Conservation (phyloP, 208 protist genomes). For the Zelonia costaricensis region DNA sequence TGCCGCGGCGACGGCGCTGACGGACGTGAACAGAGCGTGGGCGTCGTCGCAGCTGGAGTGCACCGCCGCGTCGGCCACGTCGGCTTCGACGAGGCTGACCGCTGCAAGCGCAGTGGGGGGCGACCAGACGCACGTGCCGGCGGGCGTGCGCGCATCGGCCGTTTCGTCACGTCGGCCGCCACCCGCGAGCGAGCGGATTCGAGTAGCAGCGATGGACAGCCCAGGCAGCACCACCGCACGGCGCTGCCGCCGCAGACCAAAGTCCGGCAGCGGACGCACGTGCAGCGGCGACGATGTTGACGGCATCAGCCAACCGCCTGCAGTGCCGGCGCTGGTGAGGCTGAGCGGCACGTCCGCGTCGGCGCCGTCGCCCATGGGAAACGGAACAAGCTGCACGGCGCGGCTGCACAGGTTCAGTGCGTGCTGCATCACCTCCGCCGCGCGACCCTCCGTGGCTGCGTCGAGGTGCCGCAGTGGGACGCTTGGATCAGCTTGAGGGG, state of each 20-base stretch:
- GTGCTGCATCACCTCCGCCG: constrained; percentile 4
- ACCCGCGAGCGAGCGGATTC: constrained; percentile 20
- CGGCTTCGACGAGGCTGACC: constrained; percentile 1
- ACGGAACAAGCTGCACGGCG: constrained; percentile 19
- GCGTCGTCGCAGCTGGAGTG: constrained; percentile 4
- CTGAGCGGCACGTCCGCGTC: constrained; percentile 13
- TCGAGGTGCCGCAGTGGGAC: neutral
- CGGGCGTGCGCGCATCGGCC: constrained; percentile 5
- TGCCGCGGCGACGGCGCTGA: constrained; percentile 12
- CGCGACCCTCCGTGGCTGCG: neutral
- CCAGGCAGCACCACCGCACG: constrained; percentile 36
- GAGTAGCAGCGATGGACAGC: constrained; percentile 42
- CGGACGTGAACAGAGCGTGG: neutral
- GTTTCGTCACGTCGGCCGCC: neutral
- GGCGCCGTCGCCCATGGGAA: constrained; percentile 22
- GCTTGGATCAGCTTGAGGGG: neutral
- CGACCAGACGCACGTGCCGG: constrained; percentile 31
- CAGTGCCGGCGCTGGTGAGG: constrained; percentile 6
- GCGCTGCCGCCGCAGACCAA: constrained; percentile 6
- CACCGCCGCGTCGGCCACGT: constrained; percentile 10
- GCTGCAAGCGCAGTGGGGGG: neutral
- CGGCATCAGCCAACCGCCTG: constrained; percentile 27
- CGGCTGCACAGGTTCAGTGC: constrained; percentile 16
- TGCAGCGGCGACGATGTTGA: constrained; percentile 7
- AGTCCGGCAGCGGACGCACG: neutral